These are phyloP conservation scores for Cyanodermella asteris DNA, from an alignment of 2,329 filamentous ascomycete species.

Conservation along the genomic window DNA sequence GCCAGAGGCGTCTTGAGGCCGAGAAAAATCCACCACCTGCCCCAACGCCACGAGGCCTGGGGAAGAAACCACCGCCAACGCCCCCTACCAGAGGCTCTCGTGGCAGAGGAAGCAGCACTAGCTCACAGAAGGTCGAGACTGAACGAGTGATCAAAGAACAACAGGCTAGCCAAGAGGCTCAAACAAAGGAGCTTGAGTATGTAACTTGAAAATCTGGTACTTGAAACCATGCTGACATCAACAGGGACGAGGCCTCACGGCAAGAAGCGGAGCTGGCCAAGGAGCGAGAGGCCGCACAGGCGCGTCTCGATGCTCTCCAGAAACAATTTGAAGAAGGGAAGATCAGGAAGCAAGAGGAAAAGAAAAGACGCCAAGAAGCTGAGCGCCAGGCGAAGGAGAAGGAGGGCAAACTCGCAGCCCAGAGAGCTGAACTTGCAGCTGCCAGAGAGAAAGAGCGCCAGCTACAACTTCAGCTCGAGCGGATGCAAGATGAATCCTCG, in stretches of 20 bases:
- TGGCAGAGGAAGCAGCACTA: constrained; percentile 29
- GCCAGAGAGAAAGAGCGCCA: constrained; percentile 78
- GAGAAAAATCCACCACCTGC: constrained; percentile 48
- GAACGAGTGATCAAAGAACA: constrained; percentile 41
- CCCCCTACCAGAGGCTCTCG: constrained; percentile 62
- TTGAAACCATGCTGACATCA: constrained; percentile 6
- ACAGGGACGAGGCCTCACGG: constrained; percentile 47
- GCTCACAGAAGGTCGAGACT: constrained; percentile 39
- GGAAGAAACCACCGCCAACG: constrained; percentile 52
- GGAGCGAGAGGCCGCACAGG: constrained; percentile 61
- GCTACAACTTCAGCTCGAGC: constrained; percentile 69
- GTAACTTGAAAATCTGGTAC: constrained; percentile 18
- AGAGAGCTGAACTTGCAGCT: constrained; percentile 78
- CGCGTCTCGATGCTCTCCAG: constrained; percentile 70
- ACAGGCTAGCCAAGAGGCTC: constrained; percentile 52
- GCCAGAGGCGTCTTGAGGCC: constrained; percentile 60
- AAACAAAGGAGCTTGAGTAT: constrained; percentile 64
- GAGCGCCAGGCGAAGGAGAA: constrained; percentile 72
- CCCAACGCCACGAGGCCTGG: constrained; percentile 31
- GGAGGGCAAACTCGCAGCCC: constrained; percentile 60
- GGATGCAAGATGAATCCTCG: constrained; percentile 50
- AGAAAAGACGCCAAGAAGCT: constrained; percentile 74
- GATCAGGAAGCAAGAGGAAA: constrained; percentile 89
- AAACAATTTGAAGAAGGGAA: constrained; percentile 88
- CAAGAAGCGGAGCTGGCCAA: constrained; percentile 63